phyloP scores from a whole-genome alignment of 176 grass and related monocot genomes.

The Oryza nivara region DNA sequence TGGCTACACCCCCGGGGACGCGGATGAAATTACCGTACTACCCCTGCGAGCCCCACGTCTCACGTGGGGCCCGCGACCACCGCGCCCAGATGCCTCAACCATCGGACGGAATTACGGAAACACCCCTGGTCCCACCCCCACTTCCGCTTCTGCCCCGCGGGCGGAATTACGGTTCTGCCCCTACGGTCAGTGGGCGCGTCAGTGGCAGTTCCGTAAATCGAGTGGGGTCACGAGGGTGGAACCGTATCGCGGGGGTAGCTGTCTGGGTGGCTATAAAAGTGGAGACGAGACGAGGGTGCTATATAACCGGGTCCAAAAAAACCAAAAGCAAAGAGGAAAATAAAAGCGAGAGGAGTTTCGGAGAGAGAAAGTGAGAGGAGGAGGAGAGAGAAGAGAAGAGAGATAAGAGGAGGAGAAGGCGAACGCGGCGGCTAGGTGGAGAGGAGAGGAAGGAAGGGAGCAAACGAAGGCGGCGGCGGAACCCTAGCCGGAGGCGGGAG shows the following conservation, averaged over 20 bases:
- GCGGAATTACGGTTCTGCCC: neutral
- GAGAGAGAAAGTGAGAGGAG: conserved; percentile 47
- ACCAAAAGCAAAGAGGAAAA: conserved; percentile 44
- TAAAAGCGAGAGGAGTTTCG: conserved; percentile 47
- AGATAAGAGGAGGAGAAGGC: conserved; percentile 38
- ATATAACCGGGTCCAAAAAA: conserved; percentile 49
- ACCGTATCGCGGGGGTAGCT: neutral
- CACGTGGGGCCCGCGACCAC: conserved; percentile 21
- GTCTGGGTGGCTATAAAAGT: conserved; percentile 47
- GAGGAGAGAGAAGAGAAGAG: conserved; percentile 12
- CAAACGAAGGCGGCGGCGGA: conserved; percentile 31
- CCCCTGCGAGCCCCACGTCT: conserved; percentile 20
- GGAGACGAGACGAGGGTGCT: conserved; percentile 11
- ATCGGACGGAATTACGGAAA: conserved; percentile 1
- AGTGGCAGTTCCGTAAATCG: conserved; percentile 30
- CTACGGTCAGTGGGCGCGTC: fast-evolving
- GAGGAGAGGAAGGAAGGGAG: neutral
- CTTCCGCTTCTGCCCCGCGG: neutral
- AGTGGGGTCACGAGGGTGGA: neutral
- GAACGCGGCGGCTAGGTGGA: conserved; percentile 53
- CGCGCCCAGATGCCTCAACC: conserved; percentile 32
- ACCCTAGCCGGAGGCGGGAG: conserved; percentile 48
- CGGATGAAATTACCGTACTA: conserved; percentile 44
- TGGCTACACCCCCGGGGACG: neutral
- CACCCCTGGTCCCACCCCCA: neutral